phyloP scores from a whole-genome alignment of 306 rosid genomes.

The Castanopsis chinensis region DNA sequence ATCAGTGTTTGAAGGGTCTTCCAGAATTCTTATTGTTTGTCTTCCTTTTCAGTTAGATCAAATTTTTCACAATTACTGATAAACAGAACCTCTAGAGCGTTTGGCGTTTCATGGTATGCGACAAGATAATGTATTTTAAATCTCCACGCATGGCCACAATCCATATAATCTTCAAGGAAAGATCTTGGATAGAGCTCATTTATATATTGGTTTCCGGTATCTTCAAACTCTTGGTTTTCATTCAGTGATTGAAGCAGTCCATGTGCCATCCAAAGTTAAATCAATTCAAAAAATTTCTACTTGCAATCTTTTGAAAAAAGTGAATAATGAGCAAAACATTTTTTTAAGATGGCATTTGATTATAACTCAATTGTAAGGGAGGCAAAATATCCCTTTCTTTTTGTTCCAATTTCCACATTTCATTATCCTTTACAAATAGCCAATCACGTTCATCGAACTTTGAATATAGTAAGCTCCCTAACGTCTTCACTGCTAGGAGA shows the following conservation, averaged over 20 bases:
- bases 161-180: constrained; percentile 8
- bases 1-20: background rate
- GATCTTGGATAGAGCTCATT: constrained; percentile 15
- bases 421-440: background rate
- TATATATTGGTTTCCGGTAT: background rate
- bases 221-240: constrained; percentile 2
- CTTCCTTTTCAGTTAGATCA: background rate
- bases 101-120: background rate
- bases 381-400: background rate
- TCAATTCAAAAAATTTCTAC: background rate
- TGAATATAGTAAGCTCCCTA: background rate
- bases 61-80: constrained; percentile 1
- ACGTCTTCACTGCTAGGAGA: constrained; percentile 26
- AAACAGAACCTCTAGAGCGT: background rate
- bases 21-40: background rate
- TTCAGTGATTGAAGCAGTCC: constrained; percentile 16
- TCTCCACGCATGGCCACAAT: background rate
- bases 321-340: constrained; percentile 8
- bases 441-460: too few species aligned
- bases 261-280: constrained; percentile 19
- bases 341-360: constrained; percentile 18
- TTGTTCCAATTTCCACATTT: constrained; percentile 12
- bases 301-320: background rate
- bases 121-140: constrained; percentile 18
- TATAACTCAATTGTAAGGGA: constrained; percentile 18